Conservation (phyloP, 345 rosid species). For the Nasturtium officinale region DNA sequence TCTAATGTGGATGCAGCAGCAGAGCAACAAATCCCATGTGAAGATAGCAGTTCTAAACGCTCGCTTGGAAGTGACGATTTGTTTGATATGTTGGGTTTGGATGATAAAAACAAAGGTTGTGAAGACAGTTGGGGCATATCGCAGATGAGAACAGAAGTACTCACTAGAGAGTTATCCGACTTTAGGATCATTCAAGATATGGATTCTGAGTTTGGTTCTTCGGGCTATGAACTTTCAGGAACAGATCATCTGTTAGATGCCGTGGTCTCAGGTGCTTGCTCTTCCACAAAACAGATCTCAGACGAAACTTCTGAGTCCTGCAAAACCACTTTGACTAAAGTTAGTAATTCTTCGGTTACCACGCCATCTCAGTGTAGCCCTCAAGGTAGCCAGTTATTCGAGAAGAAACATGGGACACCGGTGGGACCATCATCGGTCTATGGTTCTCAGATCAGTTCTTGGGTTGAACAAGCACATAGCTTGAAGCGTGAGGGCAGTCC, state of each 20-base stretch:
- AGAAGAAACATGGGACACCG: slow-evolving; percentile 46
- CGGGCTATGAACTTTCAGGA: slow-evolving; percentile 47
- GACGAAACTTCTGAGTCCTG: slow-evolving; percentile 71
- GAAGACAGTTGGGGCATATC: slow-evolving; percentile 45
- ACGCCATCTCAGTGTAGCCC: slow-evolving; percentile 49
- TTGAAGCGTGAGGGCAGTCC: slow-evolving; percentile 63
- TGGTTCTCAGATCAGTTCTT: slow-evolving; percentile 86
- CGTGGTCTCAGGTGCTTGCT: slow-evolving; percentile 67
- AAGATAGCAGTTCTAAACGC: slow-evolving; percentile 46
- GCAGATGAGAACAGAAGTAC: slow-evolving; percentile 43
- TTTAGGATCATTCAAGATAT: slow-evolving; percentile 45
- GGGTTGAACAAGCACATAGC: slow-evolving; percentile 73
- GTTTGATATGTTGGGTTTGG: slow-evolving; percentile 77
- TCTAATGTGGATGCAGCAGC: slow-evolving; percentile 43
- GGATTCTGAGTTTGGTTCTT: slow-evolving; percentile 48
- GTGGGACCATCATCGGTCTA: slow-evolving; percentile 50
- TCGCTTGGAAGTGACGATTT: slow-evolving; percentile 68
- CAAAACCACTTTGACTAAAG: slow-evolving; percentile 68
- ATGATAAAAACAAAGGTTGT: slow-evolving; percentile 62
- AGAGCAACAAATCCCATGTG: slow-evolving; percentile 49
- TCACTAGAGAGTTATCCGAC: slow-evolving; percentile 45
- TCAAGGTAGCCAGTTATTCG: slow-evolving; percentile 48
- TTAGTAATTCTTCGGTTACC: slow-evolving; percentile 61
- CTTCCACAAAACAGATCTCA: slow-evolving; percentile 65
- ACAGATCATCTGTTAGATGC: slow-evolving; percentile 91